Conservation (phyloP, 495 filamentous ascomycete species). For the Aspergillus asperescens region DNA sequence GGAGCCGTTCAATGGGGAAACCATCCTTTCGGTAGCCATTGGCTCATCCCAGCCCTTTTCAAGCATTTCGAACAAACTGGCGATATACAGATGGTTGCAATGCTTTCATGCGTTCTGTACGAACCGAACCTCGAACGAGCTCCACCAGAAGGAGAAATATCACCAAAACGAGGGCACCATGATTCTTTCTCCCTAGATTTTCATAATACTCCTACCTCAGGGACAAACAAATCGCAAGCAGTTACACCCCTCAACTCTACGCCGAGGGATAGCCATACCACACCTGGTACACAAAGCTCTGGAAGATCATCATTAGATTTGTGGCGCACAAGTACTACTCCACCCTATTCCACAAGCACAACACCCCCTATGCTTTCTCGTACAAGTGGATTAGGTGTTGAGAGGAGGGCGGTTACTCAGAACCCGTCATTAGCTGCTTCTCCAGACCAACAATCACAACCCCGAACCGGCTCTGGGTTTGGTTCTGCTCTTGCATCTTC, state of each 20-base stretch:
- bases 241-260: conserved; percentile 46
- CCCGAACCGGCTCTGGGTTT: conserved; percentile 40
- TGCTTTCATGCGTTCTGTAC: conserved; percentile 84
- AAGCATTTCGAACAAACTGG: conserved; percentile 71
- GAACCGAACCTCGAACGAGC: conserved; percentile 46
- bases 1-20: conserved; percentile 77
- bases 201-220: conserved; percentile 22
- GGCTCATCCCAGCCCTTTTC: conserved; percentile 62
- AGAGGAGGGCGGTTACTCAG: conserved; percentile 39
- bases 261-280: conserved; percentile 53
- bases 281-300: conserved; percentile 55
- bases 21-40: conserved; percentile 69
- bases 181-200: conserved; percentile 32
- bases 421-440: conserved; percentile 63
- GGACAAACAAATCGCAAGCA: conserved; percentile 29
- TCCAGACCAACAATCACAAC: conserved; percentile 54
- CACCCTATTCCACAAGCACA: conserved; percentile 55
- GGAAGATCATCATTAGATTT: conserved; percentile 37
- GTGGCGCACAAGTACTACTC: conserved; percentile 42
- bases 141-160: conserved; percentile 7
- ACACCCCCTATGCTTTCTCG: conserved; percentile 56
- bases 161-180: conserved; percentile 19
- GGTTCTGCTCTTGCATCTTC: conserved; percentile 62
- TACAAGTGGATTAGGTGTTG: conserved; percentile 28
- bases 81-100: conserved; percentile 90